Percentiles rank a stretch among this genome's conserved stretches.
phyloP scores from a whole-genome alignment of 306 rosid species.

The Rubus parviflorus region DNA sequence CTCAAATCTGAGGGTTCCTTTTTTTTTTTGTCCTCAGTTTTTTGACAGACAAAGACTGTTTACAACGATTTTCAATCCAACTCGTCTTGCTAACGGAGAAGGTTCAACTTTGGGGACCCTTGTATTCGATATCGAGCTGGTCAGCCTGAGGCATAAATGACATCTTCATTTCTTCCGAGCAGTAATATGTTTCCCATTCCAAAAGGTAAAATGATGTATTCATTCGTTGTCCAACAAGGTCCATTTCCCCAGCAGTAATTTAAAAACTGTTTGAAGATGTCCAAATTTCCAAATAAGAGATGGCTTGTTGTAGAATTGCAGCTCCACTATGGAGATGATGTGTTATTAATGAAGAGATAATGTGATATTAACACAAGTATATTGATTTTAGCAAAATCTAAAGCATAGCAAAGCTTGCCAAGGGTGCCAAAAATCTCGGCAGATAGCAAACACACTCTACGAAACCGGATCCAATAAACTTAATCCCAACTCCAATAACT shows the following conservation, averaged over 20 bases:
- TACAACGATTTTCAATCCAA: slow-evolving; percentile 89
- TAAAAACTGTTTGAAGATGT: too few species aligned
- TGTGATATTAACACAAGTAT: background rate
- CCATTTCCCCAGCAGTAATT: background rate
- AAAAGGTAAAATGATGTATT: background rate
- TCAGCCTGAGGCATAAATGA: slow-evolving; percentile 58
- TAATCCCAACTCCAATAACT: too few species aligned
- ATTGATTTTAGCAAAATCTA: background rate
- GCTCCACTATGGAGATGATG: background rate
- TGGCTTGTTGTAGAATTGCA: background rate
- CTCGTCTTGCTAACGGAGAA: slow-evolving; percentile 94
- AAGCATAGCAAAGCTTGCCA: too few species aligned
- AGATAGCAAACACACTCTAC: too few species aligned
- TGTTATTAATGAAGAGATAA: background rate
- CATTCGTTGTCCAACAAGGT: background rate
- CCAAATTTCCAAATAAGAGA: background rate
- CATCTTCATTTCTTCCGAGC: background rate
- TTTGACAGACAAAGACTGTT: slow-evolving; percentile 94
- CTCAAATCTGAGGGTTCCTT: background rate
- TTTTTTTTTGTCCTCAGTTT: slow-evolving; percentile 46
- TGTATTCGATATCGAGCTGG: slow-evolving; percentile 77
- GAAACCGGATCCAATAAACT: too few species aligned
- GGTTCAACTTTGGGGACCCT: slow-evolving; percentile 87
- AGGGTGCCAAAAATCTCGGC: too few species aligned
- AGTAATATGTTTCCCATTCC: background rate